These are phyloP conservation scores for Phytophthora melonis DNA, from an alignment of 352 stramenopile genomes.

Conservation along the genomic window DNA sequence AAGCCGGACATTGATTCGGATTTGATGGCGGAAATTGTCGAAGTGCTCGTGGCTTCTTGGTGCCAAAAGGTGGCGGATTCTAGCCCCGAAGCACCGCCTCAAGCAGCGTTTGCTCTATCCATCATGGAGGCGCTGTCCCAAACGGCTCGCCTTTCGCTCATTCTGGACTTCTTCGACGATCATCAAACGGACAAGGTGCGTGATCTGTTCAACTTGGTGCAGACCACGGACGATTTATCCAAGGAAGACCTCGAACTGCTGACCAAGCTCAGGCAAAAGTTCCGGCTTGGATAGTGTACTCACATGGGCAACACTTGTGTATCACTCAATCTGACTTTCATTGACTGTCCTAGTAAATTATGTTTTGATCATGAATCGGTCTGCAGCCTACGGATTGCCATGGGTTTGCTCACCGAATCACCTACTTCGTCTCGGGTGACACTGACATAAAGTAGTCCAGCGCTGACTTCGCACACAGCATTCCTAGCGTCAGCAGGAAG, in stretches of 20 bases:
- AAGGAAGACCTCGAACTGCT: conserved; percentile 23
- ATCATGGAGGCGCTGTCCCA: conserved; percentile 52
- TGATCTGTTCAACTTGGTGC: conserved; percentile 36
- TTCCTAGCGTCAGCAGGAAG: conserved; percentile 82
- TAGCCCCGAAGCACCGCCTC: conserved; percentile 15
- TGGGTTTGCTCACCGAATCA: background rate
- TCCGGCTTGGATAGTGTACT: conserved; percentile 16
- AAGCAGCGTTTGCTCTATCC: conserved; percentile 47
- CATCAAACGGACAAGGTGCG: conserved; percentile 64
- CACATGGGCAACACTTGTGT: too few relatives aligned
- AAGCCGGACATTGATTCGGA: conserved; percentile 78
- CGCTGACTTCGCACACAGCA: conserved; percentile 88
- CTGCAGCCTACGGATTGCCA: conserved; percentile 6
- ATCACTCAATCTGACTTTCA: conserved; percentile 6
- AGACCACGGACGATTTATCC: background rate
- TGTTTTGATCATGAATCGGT: conserved; percentile 25
- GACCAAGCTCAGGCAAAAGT: conserved; percentile 29
- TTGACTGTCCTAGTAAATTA: conserved; percentile 42
- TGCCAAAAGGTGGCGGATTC: conserved; percentile 2
- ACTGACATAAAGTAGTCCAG: conserved; percentile 83
- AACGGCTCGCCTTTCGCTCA: conserved; percentile 66
- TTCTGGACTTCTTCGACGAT: conserved; percentile 77
- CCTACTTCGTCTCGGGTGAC: conserved; percentile 47
- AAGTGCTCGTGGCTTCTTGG: conserved; percentile 54
- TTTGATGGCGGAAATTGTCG: conserved; percentile 72